Base-by-base conservation (phyloP, 1,284 basidiomycete genomes). In the Fomitopsis palustris region DNA sequence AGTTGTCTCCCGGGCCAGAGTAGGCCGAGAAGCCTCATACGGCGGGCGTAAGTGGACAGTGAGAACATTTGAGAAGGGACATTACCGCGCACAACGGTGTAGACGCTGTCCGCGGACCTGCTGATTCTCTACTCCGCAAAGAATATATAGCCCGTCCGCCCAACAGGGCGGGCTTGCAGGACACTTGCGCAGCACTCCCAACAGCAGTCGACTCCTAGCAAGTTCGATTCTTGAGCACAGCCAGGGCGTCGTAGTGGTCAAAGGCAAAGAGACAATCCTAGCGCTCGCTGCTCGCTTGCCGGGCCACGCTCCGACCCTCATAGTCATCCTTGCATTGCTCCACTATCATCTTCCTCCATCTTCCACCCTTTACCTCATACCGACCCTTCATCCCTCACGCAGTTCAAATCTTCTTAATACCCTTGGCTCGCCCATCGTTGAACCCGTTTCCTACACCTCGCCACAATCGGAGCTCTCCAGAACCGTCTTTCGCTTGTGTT, bases 401-500 rank as follows among this genome's bases (percentile, higher is more conserved):
- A 31, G 45, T 47, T 21, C 38, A 8, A 54, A 31, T 12, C 38
- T 33, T n/a, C 35, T 43, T 43, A 53, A 25, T 53, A 37, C 55
- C 19, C 52, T 57, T 14, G 21, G 19, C 43, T 29, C 27, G 19
- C 8, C 16, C n/a, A 53, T 14, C 16, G 12, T 19, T 33, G 29
- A 19, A 8, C 43, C 45, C 21, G n/a, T 16, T 45, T 4, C 54
- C 25, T 25, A 29, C 21, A 21, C 17, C 33, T 45, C 12, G 27
- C 35, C 54, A 3, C 41, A 19, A 33, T 37, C 49, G 23, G 55
- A 47, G 45, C 45, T 8, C 25, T 47, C 17, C n/a, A n/a, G n/a
- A 21, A 43, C 6, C 58, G 53, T 59, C 56, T 60, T 52, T 38
- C 49, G n/a, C 61, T 39, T 47, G 53, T 35, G 52, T 31, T 54